Percentiles rank a stretch among this genome's conserved stretches.
Evolutionary conservation across 2,329 filamentous ascomycete genomes (phyloP).

Genomic region (Scedosporium apiospermum): DNA sequence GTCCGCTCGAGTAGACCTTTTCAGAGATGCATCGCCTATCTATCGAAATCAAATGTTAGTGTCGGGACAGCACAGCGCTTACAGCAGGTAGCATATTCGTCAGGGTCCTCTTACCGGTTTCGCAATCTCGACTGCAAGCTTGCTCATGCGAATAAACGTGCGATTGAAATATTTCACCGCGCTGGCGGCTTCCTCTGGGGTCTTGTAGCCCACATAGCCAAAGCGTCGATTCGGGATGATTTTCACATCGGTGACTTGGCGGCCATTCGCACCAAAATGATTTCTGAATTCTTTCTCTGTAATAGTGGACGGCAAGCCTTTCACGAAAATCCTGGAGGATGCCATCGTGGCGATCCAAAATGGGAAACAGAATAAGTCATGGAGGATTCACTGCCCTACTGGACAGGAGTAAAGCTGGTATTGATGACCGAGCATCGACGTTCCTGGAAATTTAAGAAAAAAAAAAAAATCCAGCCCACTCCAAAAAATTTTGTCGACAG

Average conservation of each 20-base stretch:
- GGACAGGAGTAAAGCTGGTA: neutral
- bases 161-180: conserved; percentile 94
- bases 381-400: neutral
- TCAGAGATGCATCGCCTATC: conserved; percentile 10
- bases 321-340: conserved; percentile 66
- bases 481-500: conserved; percentile 9
- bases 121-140: conserved; percentile 81
- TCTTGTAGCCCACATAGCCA: conserved; percentile 91
- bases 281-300: conserved; percentile 77
- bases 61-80: neutral
- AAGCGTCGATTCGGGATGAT: conserved; percentile 83
- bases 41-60: conserved; percentile 4
- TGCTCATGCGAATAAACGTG: conserved; percentile 92
- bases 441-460: conserved; percentile 12
- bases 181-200: conserved; percentile 64
- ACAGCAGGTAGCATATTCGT: neutral
- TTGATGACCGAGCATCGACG: neutral
- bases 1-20: neutral
- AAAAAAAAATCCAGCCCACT: neutral
- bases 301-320: conserved; percentile 76
- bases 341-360: conserved; percentile 27
- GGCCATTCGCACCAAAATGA: conserved; percentile 69
- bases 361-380: conserved; percentile 7
- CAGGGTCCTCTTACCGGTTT: conserved; percentile 50
- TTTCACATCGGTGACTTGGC: conserved; percentile 82